phyloP scores from a whole-genome alignment of 2,329 filamentous ascomycete species.

The Uncinocarpus reesii region DNA sequence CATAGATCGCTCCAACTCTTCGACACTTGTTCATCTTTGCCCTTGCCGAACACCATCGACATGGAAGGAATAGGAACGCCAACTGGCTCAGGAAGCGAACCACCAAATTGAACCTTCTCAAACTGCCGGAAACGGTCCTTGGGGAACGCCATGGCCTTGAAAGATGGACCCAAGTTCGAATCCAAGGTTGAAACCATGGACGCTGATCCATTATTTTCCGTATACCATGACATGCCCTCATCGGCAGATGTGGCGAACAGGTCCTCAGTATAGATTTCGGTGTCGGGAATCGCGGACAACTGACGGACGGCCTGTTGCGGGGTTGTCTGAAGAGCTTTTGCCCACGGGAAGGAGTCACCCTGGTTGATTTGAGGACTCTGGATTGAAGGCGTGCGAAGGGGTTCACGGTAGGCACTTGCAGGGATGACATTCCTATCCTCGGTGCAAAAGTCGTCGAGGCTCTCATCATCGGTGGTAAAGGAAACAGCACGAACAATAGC shows the following conservation, averaged over 20 bases:
- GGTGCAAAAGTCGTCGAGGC: slow-evolving; percentile 84
- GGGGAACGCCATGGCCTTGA: slow-evolving; percentile 57
- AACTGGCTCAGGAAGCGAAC: slow-evolving; percentile 60
- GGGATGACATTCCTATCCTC: slow-evolving; percentile 66
- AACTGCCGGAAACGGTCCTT: slow-evolving; percentile 40
- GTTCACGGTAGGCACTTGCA: slow-evolving; percentile 79
- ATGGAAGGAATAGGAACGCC: slow-evolving; percentile 55
- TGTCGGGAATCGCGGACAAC: slow-evolving; percentile 72
- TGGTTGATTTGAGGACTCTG: slow-evolving; percentile 72
- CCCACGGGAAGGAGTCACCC: slow-evolving; percentile 82
- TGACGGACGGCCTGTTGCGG: slow-evolving; percentile 64
- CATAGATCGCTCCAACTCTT: slow-evolving; percentile 99
- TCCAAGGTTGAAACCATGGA: slow-evolving; percentile 76
- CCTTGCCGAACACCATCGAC: slow-evolving; percentile 66
- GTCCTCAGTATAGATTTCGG: slow-evolving; percentile 71
- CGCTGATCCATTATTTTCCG: slow-evolving; percentile 62
- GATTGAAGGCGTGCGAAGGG: slow-evolving; percentile 87
- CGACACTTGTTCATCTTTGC: slow-evolving; percentile 64
- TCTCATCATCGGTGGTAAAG: slow-evolving; percentile 90
- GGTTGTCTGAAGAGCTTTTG: slow-evolving; percentile 72
- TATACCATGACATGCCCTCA: slow-evolving; percentile 62
- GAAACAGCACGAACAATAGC: slow-evolving; percentile 69
- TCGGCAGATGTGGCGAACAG: slow-evolving; percentile 69
- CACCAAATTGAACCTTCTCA: slow-evolving; percentile 62
- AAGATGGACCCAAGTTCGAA: slow-evolving; percentile 69